Percentiles rank a stretch among this genome's conserved stretches.
Evolutionary conservation across 345 rosid genomes (phyloP).

Genomic region (Erodium maritimum): DNA sequence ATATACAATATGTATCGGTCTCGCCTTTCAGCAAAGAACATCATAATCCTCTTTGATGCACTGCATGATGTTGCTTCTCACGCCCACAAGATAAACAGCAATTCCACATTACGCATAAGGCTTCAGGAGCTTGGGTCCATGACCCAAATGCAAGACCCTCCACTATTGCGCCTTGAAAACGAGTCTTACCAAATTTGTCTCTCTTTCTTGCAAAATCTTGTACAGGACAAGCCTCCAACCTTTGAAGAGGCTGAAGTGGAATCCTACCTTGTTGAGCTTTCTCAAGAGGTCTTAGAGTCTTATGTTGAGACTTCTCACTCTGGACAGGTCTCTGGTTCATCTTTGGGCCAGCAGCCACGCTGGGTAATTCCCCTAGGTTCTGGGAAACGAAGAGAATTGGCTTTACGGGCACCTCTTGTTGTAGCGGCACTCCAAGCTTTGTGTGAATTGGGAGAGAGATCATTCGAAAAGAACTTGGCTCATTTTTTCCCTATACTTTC

Average conservation of each 20-base stretch:
- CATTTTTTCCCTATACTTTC: constrained; percentile 68
- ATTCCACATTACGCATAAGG: constrained; percentile 43
- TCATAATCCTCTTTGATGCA: constrained; percentile 67
- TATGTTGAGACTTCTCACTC: constrained; percentile 44
- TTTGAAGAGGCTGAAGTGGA: constrained; percentile 50
- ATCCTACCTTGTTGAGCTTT: constrained; percentile 53
- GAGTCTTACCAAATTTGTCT: constrained; percentile 94
- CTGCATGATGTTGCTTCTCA: constrained; percentile 70
- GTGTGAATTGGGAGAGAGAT: constrained; percentile 60
- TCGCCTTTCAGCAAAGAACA: constrained; percentile 60
- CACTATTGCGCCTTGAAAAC: constrained; percentile 79
- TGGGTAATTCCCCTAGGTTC: constrained; percentile 86
- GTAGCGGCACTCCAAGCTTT: constrained; percentile 73
- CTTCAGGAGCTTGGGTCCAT: constrained; percentile 74
- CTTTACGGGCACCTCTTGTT: constrained; percentile 65
- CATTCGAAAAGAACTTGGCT: constrained; percentile 60
- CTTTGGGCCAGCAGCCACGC: constrained; percentile 21
- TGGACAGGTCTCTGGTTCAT: constrained; percentile 32
- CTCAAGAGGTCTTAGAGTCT: constrained; percentile 59
- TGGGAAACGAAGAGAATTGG: constrained; percentile 77
- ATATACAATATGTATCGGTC: constrained; percentile 75
- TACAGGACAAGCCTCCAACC: constrained; percentile 41
- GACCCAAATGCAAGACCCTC: constrained; percentile 99
- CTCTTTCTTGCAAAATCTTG: constrained; percentile 72
- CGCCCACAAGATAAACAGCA: constrained; percentile 64